Percentiles rank a stretch among this genome's conserved stretches.
These are phyloP conservation scores for Rhynchospora pubera DNA, from an alignment of 176 grass and related monocot genomes.

Conservation along the genomic window DNA sequence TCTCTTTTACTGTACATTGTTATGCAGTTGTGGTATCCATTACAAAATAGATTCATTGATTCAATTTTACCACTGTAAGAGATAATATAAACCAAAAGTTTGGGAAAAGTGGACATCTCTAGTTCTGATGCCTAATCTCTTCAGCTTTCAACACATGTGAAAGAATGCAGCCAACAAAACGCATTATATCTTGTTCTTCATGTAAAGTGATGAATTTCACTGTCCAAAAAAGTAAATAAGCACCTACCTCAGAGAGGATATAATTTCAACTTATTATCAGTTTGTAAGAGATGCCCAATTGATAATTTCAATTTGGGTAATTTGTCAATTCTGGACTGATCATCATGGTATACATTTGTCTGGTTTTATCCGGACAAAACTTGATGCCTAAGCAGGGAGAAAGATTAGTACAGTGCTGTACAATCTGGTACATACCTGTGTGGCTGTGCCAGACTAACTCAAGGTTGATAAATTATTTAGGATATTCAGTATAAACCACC, in stretches of 20 bases:
- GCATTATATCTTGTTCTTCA: slow-evolving; percentile 61
- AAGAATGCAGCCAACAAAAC: slow-evolving; percentile 51
- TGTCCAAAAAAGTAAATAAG: slow-evolving; percentile 8
- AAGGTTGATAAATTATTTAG: not conserved
- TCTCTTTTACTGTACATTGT: not conserved
- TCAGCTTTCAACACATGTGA: slow-evolving; percentile 48
- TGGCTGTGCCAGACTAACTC: not conserved
- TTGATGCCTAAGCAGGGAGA: not conserved
- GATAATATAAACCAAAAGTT: not conserved
- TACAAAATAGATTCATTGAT: not conserved
- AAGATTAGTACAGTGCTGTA: not conserved
- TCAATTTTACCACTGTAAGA: not conserved
- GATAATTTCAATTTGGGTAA: not conserved
- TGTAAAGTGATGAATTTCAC: slow-evolving; percentile 49
- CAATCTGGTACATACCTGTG: not conserved
- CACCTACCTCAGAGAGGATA: not conserved
- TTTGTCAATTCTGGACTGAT: not conserved
- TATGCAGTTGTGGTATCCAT: not conserved
- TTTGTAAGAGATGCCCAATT: not conserved
- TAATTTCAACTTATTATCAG: not conserved
- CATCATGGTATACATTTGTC: not conserved
- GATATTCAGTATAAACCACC: not conserved
- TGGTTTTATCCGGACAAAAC: not conserved
- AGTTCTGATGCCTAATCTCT: slow-evolving; percentile 28
- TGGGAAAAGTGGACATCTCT: not conserved